Conservation (phyloP, 306 rosid species). For the Arachis stenosperma region DNA sequence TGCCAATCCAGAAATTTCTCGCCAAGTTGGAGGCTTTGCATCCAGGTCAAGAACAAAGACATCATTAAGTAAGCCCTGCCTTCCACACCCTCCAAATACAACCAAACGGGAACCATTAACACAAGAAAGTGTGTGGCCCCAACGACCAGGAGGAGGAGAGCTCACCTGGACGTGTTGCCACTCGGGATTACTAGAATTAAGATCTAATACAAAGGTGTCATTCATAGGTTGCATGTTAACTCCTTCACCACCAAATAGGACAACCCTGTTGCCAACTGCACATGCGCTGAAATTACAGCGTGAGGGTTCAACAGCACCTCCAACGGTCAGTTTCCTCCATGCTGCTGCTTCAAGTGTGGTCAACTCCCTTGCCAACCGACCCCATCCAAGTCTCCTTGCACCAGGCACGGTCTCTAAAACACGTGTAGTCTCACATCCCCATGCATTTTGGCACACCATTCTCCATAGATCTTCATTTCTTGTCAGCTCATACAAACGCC, state of each 20-base stretch:
- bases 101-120: slow-evolving; percentile 93
- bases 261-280: slow-evolving; percentile 97
- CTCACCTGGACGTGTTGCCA: slow-evolving; percentile 98
- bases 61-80: slow-evolving; percentile 95
- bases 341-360: slow-evolving; percentile 99
- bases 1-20: slow-evolving; percentile 97
- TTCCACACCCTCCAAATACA: slow-evolving; percentile 99
- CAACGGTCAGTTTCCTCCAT: slow-evolving; percentile 94
- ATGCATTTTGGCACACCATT: slow-evolving; percentile 98
- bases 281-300: slow-evolving; percentile 99
- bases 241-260: slow-evolving; percentile 98
- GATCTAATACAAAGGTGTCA: slow-evolving; percentile 92
- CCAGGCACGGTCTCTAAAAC: slow-evolving; percentile 96
- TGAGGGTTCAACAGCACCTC: slow-evolving; percentile 96
- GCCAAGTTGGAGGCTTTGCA: slow-evolving; percentile 97
- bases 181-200: slow-evolving; percentile 87
- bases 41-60: slow-evolving; percentile 94
- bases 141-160: slow-evolving; percentile 99
- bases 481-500: slow-evolving; percentile 73
- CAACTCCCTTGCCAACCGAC: slow-evolving; percentile 86
- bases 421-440: slow-evolving; percentile 97
- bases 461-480: slow-evolving; percentile 95
- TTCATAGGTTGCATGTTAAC: slow-evolving; percentile 99
- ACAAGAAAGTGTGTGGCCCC: slow-evolving; percentile 99
- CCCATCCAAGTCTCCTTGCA: slow-evolving; percentile 98